Evolutionary conservation across 495 filamentous ascomycete genomes (phyloP).

Genomic region (Penicillium roqueforti): DNA sequence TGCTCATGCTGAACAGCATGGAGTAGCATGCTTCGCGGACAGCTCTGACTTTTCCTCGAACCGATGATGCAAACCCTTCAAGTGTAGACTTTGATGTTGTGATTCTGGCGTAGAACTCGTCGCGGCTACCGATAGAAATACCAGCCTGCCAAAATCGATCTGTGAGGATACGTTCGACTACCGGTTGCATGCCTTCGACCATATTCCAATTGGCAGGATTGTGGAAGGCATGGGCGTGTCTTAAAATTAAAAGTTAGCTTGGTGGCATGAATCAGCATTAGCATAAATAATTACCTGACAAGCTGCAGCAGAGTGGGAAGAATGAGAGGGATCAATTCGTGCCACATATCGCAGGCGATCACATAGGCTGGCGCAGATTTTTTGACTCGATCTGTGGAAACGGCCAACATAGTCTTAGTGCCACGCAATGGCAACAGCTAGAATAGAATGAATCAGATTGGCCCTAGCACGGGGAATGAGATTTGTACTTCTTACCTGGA

Average conservation of each 20-base stretch:
- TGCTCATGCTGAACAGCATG: slow-evolving; percentile 89
- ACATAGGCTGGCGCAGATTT: slow-evolving; percentile 62
- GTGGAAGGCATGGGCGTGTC: slow-evolving; percentile 90
- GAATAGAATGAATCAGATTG: slow-evolving; percentile 8
- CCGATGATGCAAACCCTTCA: slow-evolving; percentile 90
- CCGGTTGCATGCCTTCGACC: slow-evolving; percentile 69
- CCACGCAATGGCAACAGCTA: slow-evolving; percentile 73
- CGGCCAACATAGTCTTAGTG: slow-evolving; percentile 84
- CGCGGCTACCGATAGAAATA: slow-evolving; percentile 89
- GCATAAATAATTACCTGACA: slow-evolving; percentile 52
- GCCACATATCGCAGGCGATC: slow-evolving; percentile 74
- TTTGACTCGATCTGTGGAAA: slow-evolving; percentile 83
- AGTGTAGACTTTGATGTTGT: slow-evolving; percentile 81
- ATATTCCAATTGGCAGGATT: slow-evolving; percentile 81
- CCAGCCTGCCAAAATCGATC: slow-evolving; percentile 99
- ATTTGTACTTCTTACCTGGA: slow-evolving; percentile 50
- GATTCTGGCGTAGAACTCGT: slow-evolving; percentile 93
- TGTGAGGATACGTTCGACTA: slow-evolving; percentile 79
- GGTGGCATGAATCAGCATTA: not conserved
- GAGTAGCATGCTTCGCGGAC: slow-evolving; percentile 91
- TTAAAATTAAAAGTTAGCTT: slow-evolving; percentile 32
- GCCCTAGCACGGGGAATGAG: no score
- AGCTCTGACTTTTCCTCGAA: slow-evolving; percentile 80
- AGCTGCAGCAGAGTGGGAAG: slow-evolving; percentile 84
- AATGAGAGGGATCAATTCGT: slow-evolving; percentile 74